A percentile compares a stretch with the other conserved stretches of the same genome.
These are phyloP conservation scores for Casuarina cunninghamiana DNA, from an alignment of 306 rosid genomes.

Conservation along the genomic window DNA sequence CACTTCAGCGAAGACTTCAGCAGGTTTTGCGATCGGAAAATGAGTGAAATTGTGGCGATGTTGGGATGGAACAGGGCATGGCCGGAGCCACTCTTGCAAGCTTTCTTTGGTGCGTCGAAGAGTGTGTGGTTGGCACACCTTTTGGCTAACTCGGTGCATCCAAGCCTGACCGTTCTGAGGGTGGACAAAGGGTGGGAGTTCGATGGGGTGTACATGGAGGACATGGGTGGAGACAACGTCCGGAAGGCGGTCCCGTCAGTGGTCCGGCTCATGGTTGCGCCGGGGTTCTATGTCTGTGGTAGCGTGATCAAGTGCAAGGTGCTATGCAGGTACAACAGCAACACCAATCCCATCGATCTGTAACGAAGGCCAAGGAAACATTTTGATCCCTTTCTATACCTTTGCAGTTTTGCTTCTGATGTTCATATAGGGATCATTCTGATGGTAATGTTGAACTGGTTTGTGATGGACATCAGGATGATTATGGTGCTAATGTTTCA, in stretches of 20 bases:
- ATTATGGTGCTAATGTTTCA: background rate
- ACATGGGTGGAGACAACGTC: constrained; percentile 69
- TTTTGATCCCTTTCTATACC: constrained; percentile 17
- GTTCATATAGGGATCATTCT: constrained; percentile 7
- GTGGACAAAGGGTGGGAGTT: constrained; percentile 59
- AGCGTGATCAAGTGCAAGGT: constrained; percentile 89
- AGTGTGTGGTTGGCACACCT: constrained; percentile 87
- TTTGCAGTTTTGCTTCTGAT: background rate
- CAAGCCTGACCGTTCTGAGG: constrained; percentile 64
- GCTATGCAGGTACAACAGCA: constrained; percentile 70
- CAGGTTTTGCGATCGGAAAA: constrained; percentile 84
- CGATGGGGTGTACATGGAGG: constrained; percentile 91
- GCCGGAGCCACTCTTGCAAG: constrained; percentile 89
- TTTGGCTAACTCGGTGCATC: constrained; percentile 79
- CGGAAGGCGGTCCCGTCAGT: constrained; percentile 50
- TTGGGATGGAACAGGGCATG: constrained; percentile 95
- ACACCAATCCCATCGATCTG: constrained; percentile 11
- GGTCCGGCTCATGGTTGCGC: constrained; percentile 83
- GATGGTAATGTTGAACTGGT: constrained; percentile 1
- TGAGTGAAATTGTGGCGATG: constrained; percentile 91
- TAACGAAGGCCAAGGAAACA: constrained; percentile 24
- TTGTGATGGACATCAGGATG: background rate
- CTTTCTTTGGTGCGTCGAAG: constrained; percentile 85
- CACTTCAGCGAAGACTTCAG: constrained; percentile 96
- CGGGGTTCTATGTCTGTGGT: constrained; percentile 85